Conservation (phyloP, 441 rosid genomes). For the Gossypium lobatum region DNA sequence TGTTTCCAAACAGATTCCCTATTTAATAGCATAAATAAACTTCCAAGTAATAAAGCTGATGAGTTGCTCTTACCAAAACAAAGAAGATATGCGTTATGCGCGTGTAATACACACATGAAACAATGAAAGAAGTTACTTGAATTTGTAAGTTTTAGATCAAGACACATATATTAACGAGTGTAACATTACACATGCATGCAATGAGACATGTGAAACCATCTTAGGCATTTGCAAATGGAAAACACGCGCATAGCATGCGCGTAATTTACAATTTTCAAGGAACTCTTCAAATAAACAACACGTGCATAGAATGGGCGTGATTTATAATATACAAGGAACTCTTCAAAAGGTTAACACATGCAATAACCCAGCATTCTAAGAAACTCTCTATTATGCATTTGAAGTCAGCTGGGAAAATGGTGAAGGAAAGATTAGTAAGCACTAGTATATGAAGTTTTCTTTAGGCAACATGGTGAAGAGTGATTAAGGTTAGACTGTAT, state of each 20-base stretch:
- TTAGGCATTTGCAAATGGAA: background rate
- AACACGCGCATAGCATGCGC: background rate
- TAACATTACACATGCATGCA: background rate
- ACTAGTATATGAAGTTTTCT: background rate
- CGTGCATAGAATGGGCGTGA: background rate
- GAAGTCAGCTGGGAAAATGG: background rate
- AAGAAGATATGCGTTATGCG: background rate
- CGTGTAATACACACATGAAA: background rate
- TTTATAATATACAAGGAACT: background rate
- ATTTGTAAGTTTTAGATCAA: background rate
- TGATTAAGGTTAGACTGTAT: background rate
- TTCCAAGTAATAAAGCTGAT: conserved; percentile 1
- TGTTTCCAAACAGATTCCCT: background rate
- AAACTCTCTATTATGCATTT: background rate
- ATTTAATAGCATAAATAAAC: background rate
- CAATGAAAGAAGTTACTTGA: background rate
- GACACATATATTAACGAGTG: background rate
- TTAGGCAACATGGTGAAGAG: background rate
- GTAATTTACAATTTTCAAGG: background rate
- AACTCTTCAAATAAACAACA: background rate
- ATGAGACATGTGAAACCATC: background rate
- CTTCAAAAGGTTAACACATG: background rate
- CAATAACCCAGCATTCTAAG: background rate
- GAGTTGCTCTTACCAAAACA: background rate
- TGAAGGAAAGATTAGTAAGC: background rate